phyloP scores from a whole-genome alignment of 1,284 basidiomycete species.

The Phylloporus sp. region DNA sequence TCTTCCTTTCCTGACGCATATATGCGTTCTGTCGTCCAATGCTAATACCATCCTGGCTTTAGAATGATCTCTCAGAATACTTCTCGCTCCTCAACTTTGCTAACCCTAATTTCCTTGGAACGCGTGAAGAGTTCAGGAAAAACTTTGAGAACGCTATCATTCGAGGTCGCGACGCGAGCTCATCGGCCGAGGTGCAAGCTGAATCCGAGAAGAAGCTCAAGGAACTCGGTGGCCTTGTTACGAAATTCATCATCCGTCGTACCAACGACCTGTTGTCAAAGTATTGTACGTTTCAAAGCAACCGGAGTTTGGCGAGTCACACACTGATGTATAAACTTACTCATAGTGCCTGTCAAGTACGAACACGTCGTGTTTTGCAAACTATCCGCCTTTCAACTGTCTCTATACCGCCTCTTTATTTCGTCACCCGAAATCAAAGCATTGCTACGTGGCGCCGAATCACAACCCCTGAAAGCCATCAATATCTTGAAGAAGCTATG shows the following conservation, averaged over 20 bases:
- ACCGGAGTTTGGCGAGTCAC: neutral
- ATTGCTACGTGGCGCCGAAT: constrained; percentile 87
- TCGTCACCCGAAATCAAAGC: constrained; percentile 94
- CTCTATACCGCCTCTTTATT: constrained; percentile 93
- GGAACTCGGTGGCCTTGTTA: constrained; percentile 90
- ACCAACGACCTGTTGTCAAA: constrained; percentile 98
- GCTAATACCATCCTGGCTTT: constrained; percentile 5
- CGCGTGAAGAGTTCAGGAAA: constrained; percentile 93
- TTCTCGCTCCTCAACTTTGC: constrained; percentile 97
- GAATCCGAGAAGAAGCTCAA: constrained; percentile 92
- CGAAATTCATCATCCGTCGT: constrained; percentile 95
- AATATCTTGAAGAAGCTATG: constrained; percentile 97
- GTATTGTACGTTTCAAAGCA: constrained; percentile 73
- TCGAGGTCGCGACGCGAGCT: constrained; percentile 91
- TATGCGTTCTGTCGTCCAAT: constrained; percentile 8
- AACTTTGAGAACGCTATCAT: constrained; percentile 96
- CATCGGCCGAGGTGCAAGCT: constrained; percentile 84
- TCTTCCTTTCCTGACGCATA: constrained; percentile 1
- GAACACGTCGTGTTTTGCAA: constrained; percentile 98
- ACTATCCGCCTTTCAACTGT: constrained; percentile 87
- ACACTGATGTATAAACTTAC: constrained; percentile 18
- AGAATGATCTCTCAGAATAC: constrained; percentile 98
- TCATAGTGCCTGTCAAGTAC: constrained; percentile 95
- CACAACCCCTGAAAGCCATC: constrained; percentile 97
- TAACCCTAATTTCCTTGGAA: constrained; percentile 94